A percentile compares a stretch with the other conserved stretches of the same genome.
Evolutionary conservation across 1,139 yeast species (phyloP).

Genomic region (Keqinozyma sinolaborantium): DNA sequence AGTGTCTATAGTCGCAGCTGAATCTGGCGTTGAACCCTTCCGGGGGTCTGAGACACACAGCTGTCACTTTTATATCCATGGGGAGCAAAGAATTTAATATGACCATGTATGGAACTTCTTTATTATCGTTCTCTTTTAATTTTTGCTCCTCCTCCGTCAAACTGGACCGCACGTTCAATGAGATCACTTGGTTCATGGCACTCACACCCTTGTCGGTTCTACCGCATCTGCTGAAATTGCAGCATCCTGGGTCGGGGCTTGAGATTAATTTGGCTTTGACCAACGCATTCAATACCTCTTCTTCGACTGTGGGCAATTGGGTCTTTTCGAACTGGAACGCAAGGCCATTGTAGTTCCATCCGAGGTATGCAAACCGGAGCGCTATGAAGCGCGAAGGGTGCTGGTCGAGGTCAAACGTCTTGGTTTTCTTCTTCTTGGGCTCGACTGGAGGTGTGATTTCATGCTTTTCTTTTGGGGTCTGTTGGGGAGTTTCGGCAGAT

Average conservation of each 20-base stretch:
- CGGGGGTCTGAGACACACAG: slow-evolving; percentile 82
- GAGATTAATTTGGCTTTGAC: slow-evolving; percentile 64
- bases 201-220: slow-evolving; percentile 96
- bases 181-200: slow-evolving; percentile 93
- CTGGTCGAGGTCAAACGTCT: slow-evolving; percentile 65
- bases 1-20: slow-evolving; percentile 80
- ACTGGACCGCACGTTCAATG: slow-evolving; percentile 70
- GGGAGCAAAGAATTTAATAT: slow-evolving; percentile 79
- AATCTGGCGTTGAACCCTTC: slow-evolving; percentile 85
- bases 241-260: slow-evolving; percentile 55
- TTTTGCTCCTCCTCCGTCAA: slow-evolving; percentile 54
- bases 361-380: slow-evolving; percentile 77
- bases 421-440: slow-evolving; percentile 22
- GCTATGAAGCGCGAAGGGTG: slow-evolving; percentile 73
- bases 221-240: slow-evolving; percentile 87
- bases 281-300: slow-evolving; percentile 68
- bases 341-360: slow-evolving; percentile 92
- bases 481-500: neutral
- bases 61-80: slow-evolving; percentile 75
- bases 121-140: slow-evolving; percentile 51
- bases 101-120: slow-evolving; percentile 74
- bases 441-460: neutral
- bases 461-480: neutral
- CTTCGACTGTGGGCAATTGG: slow-evolving; percentile 85
- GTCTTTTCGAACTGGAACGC: slow-evolving; percentile 77